phyloP scores from a whole-genome alignment of 495 filamentous ascomycete genomes.

The Friedmanniomyces endolithicus region DNA sequence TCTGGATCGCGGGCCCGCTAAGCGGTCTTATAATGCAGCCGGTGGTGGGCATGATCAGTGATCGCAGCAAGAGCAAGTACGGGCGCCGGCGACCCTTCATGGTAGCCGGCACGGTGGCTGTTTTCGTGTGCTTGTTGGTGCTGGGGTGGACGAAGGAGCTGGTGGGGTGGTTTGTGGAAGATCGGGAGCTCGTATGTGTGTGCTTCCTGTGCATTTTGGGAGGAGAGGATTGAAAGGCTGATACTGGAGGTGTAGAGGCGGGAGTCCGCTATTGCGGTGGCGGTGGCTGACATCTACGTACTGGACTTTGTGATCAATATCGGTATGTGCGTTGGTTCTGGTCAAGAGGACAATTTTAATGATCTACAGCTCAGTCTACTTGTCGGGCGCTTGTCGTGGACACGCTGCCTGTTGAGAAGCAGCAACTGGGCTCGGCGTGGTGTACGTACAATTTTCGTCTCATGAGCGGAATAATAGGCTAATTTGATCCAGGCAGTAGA shows the following conservation, averaged over 20 bases:
- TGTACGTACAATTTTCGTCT: conserved; percentile 19
- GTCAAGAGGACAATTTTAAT: neutral
- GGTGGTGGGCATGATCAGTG: conserved; percentile 84
- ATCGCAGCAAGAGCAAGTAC: conserved; percentile 68
- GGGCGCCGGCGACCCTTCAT: conserved; percentile 86
- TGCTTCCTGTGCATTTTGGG: neutral
- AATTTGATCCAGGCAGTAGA: conserved; percentile 58
- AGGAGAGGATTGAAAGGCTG: neutral
- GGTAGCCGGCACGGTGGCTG: conserved; percentile 59
- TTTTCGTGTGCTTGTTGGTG: conserved; percentile 56
- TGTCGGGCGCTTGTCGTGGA: conserved; percentile 77
- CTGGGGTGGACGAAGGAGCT: conserved; percentile 77
- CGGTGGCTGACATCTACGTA: conserved; percentile 72
- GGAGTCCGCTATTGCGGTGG: conserved; percentile 43
- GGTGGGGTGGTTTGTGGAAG: conserved; percentile 48
- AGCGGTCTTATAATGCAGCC: conserved; percentile 81
- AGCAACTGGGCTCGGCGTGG: conserved; percentile 83
- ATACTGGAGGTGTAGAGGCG: neutral
- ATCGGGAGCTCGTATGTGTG: conserved; percentile 1
- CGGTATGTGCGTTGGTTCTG: conserved; percentile 38
- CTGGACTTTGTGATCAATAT: conserved; percentile 80
- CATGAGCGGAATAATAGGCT: neutral
- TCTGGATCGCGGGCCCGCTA: conserved; percentile 87
- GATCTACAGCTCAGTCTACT: neutral
- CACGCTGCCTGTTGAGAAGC: conserved; percentile 55